phyloP scores from a whole-genome alignment of 768 basidiomycete species.

The Pleurotus ostreatus region DNA sequence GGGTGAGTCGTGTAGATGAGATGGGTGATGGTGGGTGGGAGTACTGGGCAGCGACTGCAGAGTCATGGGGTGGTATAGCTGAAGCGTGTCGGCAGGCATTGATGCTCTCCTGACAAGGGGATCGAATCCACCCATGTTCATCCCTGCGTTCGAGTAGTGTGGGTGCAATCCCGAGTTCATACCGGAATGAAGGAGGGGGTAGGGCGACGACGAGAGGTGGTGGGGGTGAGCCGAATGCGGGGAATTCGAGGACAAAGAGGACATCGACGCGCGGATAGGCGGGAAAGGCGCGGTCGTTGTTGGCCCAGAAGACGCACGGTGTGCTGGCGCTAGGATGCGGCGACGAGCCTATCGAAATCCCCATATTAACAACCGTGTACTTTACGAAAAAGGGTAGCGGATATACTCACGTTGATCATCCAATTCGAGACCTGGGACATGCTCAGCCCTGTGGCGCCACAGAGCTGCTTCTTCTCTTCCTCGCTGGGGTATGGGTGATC shows the following conservation, averaged over 20 bases:
- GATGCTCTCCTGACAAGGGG: slow-evolving; percentile 54
- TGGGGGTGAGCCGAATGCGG: too few species aligned
- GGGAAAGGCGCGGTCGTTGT: slow-evolving; percentile 77
- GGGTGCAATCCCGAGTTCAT: slow-evolving; percentile 28
- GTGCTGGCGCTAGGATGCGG: slow-evolving; percentile 79
- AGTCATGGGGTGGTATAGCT: slow-evolving; percentile 77
- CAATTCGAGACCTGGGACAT: slow-evolving; percentile 91
- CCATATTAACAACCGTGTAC: too few species aligned
- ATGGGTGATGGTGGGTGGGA: slow-evolving; percentile 26
- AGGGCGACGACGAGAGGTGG: too few species aligned
- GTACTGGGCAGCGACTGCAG: slow-evolving; percentile 55
- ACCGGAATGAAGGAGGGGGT: slow-evolving; percentile 10
- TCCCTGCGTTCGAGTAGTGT: too few species aligned
- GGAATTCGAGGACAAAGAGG: too few species aligned
- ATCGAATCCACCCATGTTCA: slow-evolving; percentile 19
- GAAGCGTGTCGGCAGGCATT: slow-evolving; percentile 67
- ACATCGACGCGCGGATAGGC: slow-evolving; percentile 18
- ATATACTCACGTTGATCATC: slow-evolving; percentile 75
- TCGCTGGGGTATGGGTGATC: slow-evolving; percentile 89
- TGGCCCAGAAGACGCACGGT: slow-evolving; percentile 69
- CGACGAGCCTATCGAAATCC: slow-evolving; percentile 58
- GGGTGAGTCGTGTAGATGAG: slow-evolving; percentile 20
- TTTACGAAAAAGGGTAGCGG: too few species aligned
- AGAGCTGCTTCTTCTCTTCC: slow-evolving; percentile 87
- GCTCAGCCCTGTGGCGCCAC: slow-evolving; percentile 79